A percentile compares a stretch with the other conserved stretches of the same genome.
phyloP scores from a whole-genome alignment of 768 basidiomycete species.

The Lactarius akahatsu region DNA sequence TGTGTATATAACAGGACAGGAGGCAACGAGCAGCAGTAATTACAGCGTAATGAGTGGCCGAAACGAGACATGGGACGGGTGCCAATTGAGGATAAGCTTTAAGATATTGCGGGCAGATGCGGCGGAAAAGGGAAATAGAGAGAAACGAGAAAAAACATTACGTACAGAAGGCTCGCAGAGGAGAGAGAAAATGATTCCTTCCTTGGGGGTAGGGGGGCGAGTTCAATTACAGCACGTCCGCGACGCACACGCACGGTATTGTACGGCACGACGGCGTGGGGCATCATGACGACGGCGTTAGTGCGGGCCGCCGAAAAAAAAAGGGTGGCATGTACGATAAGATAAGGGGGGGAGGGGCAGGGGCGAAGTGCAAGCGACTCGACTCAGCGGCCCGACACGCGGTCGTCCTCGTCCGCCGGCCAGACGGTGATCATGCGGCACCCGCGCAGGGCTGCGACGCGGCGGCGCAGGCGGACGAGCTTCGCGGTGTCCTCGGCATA shows the following conservation, averaged over 20 bases:
- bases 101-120: no score
- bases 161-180: no score
- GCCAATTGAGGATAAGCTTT: no score
- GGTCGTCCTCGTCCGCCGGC: slow-evolving; percentile 27
- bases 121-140: neutral
- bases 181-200: neutral
- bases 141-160: neutral
- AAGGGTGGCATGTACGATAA: neutral
- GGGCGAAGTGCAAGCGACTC: no score
- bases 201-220: neutral
- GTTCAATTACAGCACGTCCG: neutral
- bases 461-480: slow-evolving; percentile 24
- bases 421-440: slow-evolving; percentile 29
- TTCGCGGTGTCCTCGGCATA: slow-evolving; percentile 16
- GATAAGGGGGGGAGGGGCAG: neutral
- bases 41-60: neutral
- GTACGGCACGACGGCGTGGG: neutral
- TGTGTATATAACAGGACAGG: neutral
- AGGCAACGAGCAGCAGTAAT: neutral
- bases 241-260: no score
- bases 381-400: slow-evolving; percentile 26
- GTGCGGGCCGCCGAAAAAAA: neutral
- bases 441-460: slow-evolving; percentile 22
- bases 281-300: neutral
- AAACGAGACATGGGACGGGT: no score